phyloP scores from a whole-genome alignment of 2,329 filamentous ascomycete genomes.

The Thelonectria blattea region DNA sequence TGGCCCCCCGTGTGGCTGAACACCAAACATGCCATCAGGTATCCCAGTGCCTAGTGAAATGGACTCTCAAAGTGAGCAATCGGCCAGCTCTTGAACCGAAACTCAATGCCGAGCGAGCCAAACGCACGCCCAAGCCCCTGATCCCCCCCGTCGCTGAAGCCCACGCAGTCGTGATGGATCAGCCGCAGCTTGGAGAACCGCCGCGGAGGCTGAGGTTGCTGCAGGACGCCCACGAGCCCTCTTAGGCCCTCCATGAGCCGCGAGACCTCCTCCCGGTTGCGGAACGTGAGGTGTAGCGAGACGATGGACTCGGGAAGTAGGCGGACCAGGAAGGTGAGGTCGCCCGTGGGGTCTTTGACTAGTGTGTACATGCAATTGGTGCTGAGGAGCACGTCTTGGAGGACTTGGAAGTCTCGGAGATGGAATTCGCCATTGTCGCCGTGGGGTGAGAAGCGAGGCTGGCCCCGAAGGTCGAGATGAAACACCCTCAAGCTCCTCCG shows the following conservation, averaged over 20 bases:
- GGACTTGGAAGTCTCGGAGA: constrained; percentile 14
- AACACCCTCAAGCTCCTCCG: constrained; percentile 15
- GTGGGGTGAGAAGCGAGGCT: neutral
- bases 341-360: neutral
- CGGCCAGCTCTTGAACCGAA: neutral
- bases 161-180: constrained; percentile 7
- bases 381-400: constrained; percentile 21
- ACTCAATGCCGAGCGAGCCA: constrained; percentile 2
- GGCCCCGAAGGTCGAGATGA: constrained; percentile 20
- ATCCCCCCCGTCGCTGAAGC: neutral
- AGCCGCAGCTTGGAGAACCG: constrained; percentile 6
- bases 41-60: neutral
- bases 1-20: too few relatives aligned
- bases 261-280: neutral
- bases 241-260: constrained; percentile 5
- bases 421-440: constrained; percentile 2
- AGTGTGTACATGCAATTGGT: constrained; percentile 10
- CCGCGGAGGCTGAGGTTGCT: neutral
- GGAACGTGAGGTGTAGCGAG: constrained; percentile 15
- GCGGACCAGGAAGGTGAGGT: constrained; percentile 10
- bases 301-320: constrained; percentile 11
- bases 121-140: neutral
- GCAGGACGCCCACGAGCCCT: constrained; percentile 5
- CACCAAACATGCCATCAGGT: too few relatives aligned
- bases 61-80: neutral